A percentile compares a stretch with the other conserved stretches of the same genome.
Conservation (phyloP, 2,329 filamentous ascomycete species). For the Fusarium transvaalense region DNA sequence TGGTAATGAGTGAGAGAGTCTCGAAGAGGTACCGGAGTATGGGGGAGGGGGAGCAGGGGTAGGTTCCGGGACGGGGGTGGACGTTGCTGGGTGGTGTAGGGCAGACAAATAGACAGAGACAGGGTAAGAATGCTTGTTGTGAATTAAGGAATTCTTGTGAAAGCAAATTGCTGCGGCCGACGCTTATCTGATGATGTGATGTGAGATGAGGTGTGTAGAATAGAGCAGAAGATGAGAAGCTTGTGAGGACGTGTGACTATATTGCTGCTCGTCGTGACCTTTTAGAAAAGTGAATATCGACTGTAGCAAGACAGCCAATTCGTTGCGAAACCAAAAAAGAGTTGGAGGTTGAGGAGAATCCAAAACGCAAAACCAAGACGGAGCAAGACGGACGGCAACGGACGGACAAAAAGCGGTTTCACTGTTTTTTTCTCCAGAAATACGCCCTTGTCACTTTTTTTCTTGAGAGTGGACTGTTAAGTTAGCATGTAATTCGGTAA, state of each 20-base stretch:
- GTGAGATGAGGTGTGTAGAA: slow-evolving; percentile 10
- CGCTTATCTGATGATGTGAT: slow-evolving; percentile 24
- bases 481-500: slow-evolving; percentile 29
- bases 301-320: slow-evolving; percentile 5
- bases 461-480: slow-evolving; percentile 34
- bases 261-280: slow-evolving; percentile 9
- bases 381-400: slow-evolving; percentile 34
- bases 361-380: slow-evolving; percentile 15
- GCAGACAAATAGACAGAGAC: slow-evolving; percentile 21
- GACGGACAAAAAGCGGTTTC: slow-evolving; percentile 38
- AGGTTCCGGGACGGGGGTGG: slow-evolving; percentile 29
- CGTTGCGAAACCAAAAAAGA: slow-evolving; percentile 29
- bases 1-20: slow-evolving; percentile 35
- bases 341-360: slow-evolving; percentile 22
- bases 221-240: not conserved
- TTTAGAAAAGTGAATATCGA: slow-evolving; percentile 9
- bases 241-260: not conserved
- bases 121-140: slow-evolving; percentile 29
- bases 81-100: slow-evolving; percentile 31
- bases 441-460: slow-evolving; percentile 32
- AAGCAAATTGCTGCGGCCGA: slow-evolving; percentile 27
- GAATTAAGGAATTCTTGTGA: slow-evolving; percentile 30
- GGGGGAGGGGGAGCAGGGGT: slow-evolving; percentile 39
- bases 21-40: slow-evolving; percentile 42
- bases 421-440: slow-evolving; percentile 29